These are phyloP conservation scores for Coemansia sp. DNA, from an alignment of 192 early-diverging fungal genomes.

Conservation along the genomic window DNA sequence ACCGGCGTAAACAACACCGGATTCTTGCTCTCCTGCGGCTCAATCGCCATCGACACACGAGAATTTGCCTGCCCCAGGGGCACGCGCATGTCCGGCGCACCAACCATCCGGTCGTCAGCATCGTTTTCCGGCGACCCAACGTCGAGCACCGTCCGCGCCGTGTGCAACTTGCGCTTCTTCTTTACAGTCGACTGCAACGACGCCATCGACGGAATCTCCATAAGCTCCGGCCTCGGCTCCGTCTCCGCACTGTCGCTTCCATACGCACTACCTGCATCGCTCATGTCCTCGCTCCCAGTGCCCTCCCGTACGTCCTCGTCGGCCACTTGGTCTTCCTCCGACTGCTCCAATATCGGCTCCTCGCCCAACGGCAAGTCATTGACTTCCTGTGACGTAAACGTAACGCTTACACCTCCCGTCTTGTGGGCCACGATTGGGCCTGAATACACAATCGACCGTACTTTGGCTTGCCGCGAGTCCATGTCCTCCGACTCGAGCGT, in stretches of 20 bases:
- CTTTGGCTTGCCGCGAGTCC: conserved; percentile 13
- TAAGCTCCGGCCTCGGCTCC: conserved; percentile 3
- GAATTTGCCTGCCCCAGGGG: neutral
- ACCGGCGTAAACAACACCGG: conserved; percentile 45
- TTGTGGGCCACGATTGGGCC: conserved; percentile 40
- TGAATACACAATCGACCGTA: conserved; percentile 48
- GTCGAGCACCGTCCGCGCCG: conserved; percentile 20
- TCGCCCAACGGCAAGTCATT: conserved; percentile 33
- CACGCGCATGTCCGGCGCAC: neutral
- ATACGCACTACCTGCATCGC: neutral
- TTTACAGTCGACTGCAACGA: conserved; percentile 24
- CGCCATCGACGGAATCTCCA: conserved; percentile 7
- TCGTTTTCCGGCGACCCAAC: conserved; percentile 16
- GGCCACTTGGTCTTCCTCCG: conserved; percentile 13
- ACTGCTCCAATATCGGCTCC: conserved; percentile 22
- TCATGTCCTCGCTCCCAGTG: conserved; percentile 1
- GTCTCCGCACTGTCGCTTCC: conserved; percentile 9
- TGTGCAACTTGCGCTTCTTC: conserved; percentile 49
- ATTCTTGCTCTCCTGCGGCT: conserved; percentile 36
- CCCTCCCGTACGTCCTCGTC: neutral
- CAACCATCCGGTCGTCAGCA: conserved; percentile 3
- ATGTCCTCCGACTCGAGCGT: conserved; percentile 29
- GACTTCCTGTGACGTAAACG: conserved; percentile 48
- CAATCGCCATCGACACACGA: neutral
- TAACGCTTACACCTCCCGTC: conserved; percentile 49